Conservation (phyloP, 805 yeast genomes). For the Metschnikowia reukaufii region DNA sequence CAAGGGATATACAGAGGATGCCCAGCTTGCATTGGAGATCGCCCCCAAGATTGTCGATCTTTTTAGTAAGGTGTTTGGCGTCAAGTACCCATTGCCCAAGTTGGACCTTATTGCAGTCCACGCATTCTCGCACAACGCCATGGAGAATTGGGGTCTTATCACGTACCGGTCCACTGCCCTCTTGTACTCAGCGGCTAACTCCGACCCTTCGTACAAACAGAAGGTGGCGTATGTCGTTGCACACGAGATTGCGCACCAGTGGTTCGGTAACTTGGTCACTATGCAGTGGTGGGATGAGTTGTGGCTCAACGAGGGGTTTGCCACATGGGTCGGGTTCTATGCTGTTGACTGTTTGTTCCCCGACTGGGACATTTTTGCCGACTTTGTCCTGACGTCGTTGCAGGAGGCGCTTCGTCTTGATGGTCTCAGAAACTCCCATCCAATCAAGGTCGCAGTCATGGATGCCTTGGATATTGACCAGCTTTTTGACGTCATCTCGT, state of each 20-base stretch:
- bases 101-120: constrained; percentile 79
- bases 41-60: constrained; percentile 53
- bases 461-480: constrained; percentile 80
- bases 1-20: constrained; percentile 48
- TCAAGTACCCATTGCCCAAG: constrained; percentile 74
- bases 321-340: constrained; percentile 78
- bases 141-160: constrained; percentile 89
- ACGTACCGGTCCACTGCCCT: constrained; percentile 59
- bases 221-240: constrained; percentile 80
- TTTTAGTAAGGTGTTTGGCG: constrained; percentile 48
- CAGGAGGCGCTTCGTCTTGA: constrained; percentile 55
- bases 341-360: constrained; percentile 72
- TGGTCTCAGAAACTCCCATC: constrained; percentile 66
- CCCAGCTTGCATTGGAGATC: constrained; percentile 46
- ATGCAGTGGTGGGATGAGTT: constrained; percentile 95
- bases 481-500: constrained; percentile 79
- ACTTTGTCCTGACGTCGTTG: constrained; percentile 50
- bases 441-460: constrained; percentile 78
- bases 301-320: constrained; percentile 90
- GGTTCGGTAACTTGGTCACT: constrained; percentile 88
- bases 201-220: constrained; percentile 55
- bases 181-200: constrained; percentile 45
- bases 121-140: constrained; percentile 79
- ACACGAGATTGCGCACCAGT: constrained; percentile 87
- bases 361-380: constrained; percentile 75